Conservation (phyloP, 1,139 yeast genomes). For the Meyerozyma carpophila region DNA sequence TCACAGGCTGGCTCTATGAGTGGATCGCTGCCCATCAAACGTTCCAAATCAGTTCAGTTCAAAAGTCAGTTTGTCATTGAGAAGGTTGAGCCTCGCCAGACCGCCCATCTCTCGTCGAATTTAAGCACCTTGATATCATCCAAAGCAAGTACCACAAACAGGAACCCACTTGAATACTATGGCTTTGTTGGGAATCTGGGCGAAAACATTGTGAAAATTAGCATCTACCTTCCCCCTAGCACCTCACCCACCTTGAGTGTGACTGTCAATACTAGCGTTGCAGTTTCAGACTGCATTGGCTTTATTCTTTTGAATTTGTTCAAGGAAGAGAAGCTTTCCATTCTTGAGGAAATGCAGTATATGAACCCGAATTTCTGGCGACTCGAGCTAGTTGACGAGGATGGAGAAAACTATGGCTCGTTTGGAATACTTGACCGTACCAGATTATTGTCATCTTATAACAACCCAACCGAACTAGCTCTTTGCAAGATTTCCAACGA, state of each 20-base stretch:
- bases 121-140: constrained; percentile 38
- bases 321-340: constrained; percentile 6
- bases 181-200: constrained; percentile 34
- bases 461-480: constrained; percentile 61
- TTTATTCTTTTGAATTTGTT: constrained; percentile 38
- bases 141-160: constrained; percentile 28
- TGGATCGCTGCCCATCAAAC: constrained; percentile 1
- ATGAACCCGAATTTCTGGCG: constrained; percentile 61
- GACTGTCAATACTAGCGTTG: constrained; percentile 38
- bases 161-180: constrained; percentile 51
- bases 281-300: constrained; percentile 63
- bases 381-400: constrained; percentile 69
- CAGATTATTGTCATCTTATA: constrained; percentile 50
- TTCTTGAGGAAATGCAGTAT: constrained; percentile 10
- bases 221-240: constrained; percentile 35
- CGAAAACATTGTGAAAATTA: constrained; percentile 25
- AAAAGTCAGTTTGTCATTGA: constrained; percentile 20
- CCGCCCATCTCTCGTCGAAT: constrained; percentile 17
- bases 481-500: constrained; percentile 41
- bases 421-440: constrained; percentile 65
- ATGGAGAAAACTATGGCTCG: constrained; percentile 72
- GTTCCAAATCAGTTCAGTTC: constrained; percentile 15
- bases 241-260: constrained; percentile 28
- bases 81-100: constrained; percentile 14
- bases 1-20: background rate